Base-by-base conservation (phyloP, 2,329 filamentous ascomycete genomes). In the Trichoderma koningii region DNA sequence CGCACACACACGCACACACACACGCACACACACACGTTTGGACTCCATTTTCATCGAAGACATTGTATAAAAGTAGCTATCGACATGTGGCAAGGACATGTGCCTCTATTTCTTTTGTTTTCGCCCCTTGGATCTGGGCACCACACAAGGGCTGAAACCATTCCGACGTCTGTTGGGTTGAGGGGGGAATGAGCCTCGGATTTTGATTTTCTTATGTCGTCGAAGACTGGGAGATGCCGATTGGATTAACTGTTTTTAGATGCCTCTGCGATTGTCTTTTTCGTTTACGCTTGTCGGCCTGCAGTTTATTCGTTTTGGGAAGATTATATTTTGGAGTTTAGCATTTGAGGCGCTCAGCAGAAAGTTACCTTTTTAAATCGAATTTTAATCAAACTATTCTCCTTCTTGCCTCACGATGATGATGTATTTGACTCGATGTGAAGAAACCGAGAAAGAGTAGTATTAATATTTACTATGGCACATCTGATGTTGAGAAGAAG, bases 321-420 rank as follows among this genome's bases (percentile, higher is more conserved):
- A 47, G 66, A 61, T 52, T n/a, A 66, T 14, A 44, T 30, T 61
- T 63, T 65, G 59, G 66, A 67, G 64, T 69, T 67, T 69, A 69
- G 64, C 68, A 66, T 69, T 55, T 59, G 52, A 63, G 64, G 68
- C 67, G 68, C 66, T 68, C 44, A 68, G 64, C 64, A 65, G 60
- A 63, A 38, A 55, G 50, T 55, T 63, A 23, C 38, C 41, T 41
- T 12, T 48, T 53, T 53, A 44, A 53, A 55, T 63, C 56, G 55
- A 60, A 55, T 65, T 55, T 61, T 65, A 65, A 65, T 65, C 56
- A 65, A 61, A 61, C n/a, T 51, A 61, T 62, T 61, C 48, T 60
- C 45, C 30, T 65, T 65, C 63, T 61, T 53, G 38, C 48, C 45
- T 26, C 63, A 42, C 26, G 26, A 41, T n/a, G 45, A 21, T 4